These are phyloP conservation scores for Phlegmacium glaucopus DNA, from an alignment of 768 basidiomycete genomes.

Conservation along the genomic window DNA sequence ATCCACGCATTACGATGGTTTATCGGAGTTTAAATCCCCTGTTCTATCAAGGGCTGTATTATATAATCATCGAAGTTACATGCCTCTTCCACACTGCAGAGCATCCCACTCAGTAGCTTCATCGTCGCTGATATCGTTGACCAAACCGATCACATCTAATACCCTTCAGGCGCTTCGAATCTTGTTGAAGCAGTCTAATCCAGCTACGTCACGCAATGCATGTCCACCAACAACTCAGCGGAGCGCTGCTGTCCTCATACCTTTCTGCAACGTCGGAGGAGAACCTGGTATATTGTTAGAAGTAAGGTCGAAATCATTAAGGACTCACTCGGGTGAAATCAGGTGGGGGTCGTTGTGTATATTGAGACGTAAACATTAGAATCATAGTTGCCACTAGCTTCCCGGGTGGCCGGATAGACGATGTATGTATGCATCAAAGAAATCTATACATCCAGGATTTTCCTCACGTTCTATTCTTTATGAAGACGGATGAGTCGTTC, in stretches of 20 bases:
- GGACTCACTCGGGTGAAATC: constrained; percentile 79
- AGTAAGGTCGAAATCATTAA: constrained; percentile 59
- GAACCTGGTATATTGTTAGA: constrained; percentile 69
- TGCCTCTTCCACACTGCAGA: no score
- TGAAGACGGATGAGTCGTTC: constrained; percentile 50
- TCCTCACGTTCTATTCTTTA: constrained; percentile 9
- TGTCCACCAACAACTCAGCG: constrained; percentile 14
- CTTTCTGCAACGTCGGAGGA: constrained; percentile 70
- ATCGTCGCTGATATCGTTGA: constrained; percentile 24
- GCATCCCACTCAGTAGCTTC: no score
- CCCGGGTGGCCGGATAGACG: constrained; percentile 70
- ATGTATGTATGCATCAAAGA: constrained; percentile 39
- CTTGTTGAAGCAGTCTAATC: constrained; percentile 13
- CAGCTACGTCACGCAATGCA: constrained; percentile 10
- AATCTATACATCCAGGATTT: constrained; percentile 4
- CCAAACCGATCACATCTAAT: constrained; percentile 38
- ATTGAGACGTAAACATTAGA: no score
- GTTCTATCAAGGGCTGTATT: no score
- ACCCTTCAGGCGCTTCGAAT: constrained; percentile 29
- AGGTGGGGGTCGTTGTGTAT: constrained; percentile 44
- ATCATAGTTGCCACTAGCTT: constrained; percentile 41
- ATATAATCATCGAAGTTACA: no score
- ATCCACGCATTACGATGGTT: constrained; percentile 52
- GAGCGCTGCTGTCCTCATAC: constrained; percentile 72
- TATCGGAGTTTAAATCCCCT: no score